phyloP scores from a whole-genome alignment of 306 rosid species.

The Lablab purpureus region DNA sequence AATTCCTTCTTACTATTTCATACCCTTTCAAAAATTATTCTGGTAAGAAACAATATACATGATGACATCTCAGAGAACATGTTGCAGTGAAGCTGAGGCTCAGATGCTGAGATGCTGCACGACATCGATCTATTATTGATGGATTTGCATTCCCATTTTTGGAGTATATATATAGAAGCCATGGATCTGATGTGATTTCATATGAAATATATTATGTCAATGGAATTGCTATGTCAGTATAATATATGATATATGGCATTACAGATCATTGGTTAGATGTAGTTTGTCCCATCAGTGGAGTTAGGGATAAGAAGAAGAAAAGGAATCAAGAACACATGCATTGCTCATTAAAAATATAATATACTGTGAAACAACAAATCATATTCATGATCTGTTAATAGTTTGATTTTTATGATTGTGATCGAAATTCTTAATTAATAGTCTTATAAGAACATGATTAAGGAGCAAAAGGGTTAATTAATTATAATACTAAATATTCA shows the following conservation, averaged over 20 bases:
- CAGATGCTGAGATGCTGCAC: slow-evolving; percentile 11
- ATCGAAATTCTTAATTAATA: too few relatives aligned
- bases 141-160: slow-evolving; percentile 11
- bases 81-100: neutral
- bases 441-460: too few relatives aligned
- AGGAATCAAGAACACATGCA: neutral
- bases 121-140: slow-evolving; percentile 7
- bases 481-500: too few relatives aligned
- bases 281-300: slow-evolving; percentile 28
- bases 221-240: neutral
- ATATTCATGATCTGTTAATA: neutral
- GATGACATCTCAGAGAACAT: neutral
- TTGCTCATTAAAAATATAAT: neutral
- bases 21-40: neutral
- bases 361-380: neutral
- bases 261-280: neutral
- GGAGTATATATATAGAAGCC: neutral
- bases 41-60: neutral
- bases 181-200: slow-evolving; percentile 15
- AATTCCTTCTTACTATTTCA: too few relatives aligned
- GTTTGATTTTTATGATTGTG: too few relatives aligned
- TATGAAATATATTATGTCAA: slow-evolving; percentile 28
- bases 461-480: too few relatives aligned
- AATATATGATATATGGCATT: neutral
- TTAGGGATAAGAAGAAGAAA: slow-evolving; percentile 16